A percentile compares a stretch with the other conserved stretches of the same genome.
Conservation (phyloP, 371 early-diverging fungal genomes). For the Lichtheimia ornata region DNA sequence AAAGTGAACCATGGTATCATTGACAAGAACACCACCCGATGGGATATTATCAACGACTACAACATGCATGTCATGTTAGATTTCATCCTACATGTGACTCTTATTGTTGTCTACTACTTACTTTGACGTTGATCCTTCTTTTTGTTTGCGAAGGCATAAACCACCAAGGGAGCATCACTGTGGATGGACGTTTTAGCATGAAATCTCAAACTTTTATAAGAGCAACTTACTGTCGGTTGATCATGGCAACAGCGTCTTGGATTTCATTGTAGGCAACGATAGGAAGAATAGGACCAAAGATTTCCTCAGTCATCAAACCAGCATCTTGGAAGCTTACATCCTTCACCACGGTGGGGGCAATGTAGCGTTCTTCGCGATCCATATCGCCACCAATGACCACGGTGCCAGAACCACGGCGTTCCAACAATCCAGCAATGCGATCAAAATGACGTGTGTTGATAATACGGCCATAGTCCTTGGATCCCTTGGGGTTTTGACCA, state of each 20-base stretch:
- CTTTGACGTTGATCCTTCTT: conserved; percentile 28
- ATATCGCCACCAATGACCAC: conserved; percentile 45
- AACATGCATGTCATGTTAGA: background rate
- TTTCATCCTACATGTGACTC: background rate
- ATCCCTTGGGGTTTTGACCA: conserved; percentile 50
- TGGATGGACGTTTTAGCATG: too few species aligned
- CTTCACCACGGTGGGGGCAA: conserved; percentile 18
- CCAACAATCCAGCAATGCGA: conserved; percentile 62
- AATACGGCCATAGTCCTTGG: conserved; percentile 66
- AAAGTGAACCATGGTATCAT: conserved; percentile 79
- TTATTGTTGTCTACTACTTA: conserved; percentile 11
- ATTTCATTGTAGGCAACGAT: conserved; percentile 21
- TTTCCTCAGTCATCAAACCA: conserved; percentile 42
- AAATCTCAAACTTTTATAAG: conserved; percentile 44
- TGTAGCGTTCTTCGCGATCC: conserved; percentile 20
- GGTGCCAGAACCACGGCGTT: conserved; percentile 45
- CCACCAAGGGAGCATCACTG: conserved; percentile 69
- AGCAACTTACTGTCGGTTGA: conserved; percentile 25
- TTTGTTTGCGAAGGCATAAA: conserved; percentile 65
- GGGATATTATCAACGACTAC: conserved; percentile 59
- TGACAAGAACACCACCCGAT: conserved; percentile 79
- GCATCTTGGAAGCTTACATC: conserved; percentile 19
- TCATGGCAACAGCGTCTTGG: conserved; percentile 25
- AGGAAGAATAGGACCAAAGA: conserved; percentile 87
- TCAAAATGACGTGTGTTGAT: conserved; percentile 71